These are phyloP conservation scores for Neurospora sp. DNA, from an alignment of 495 filamentous ascomycete species.

Conservation along the genomic window DNA sequence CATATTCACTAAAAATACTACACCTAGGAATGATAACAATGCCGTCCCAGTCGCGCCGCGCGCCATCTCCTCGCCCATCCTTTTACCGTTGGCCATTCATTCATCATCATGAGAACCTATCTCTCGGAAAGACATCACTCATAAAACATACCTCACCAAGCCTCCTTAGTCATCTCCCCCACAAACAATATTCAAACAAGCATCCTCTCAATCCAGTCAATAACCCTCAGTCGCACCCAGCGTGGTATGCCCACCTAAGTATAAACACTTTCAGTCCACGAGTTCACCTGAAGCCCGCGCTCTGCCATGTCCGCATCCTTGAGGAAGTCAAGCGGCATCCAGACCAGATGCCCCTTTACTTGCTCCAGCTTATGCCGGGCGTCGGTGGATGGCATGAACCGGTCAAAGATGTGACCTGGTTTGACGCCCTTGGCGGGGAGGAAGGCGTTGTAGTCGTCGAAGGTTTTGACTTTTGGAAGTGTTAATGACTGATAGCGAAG, in stretches of 20 bases:
- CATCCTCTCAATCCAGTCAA: neutral
- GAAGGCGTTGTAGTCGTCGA: slow-evolving; percentile 79
- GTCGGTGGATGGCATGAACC: slow-evolving; percentile 56
- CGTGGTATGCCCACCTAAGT: slow-evolving; percentile 14
- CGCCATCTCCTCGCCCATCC: neutral
- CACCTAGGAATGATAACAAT: neutral
- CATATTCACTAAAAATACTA: neutral
- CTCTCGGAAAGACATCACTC: neutral
- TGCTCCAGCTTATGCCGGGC: slow-evolving; percentile 64
- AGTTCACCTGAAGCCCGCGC: slow-evolving; percentile 50
- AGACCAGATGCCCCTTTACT: slow-evolving; percentile 84
- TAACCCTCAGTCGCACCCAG: neutral
- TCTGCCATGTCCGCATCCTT: slow-evolving; percentile 84
- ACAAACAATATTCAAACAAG: neutral
- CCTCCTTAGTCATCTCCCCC: neutral
- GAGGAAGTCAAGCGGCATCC: slow-evolving; percentile 88
- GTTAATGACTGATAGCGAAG: no score
- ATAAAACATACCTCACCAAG: neutral
- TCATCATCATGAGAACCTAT: neutral
- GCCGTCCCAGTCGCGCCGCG: neutral
- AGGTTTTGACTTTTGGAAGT: slow-evolving; percentile 54
- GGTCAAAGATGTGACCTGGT: slow-evolving; percentile 76
- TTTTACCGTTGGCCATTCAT: neutral
- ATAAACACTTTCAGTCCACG: slow-evolving; percentile 41
- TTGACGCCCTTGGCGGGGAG: slow-evolving; percentile 58